Percentiles rank a stretch among this genome's conserved stretches.
Evolutionary conservation across 306 rosid species (phyloP).

Genomic region (Lagenaria siceraria): DNA sequence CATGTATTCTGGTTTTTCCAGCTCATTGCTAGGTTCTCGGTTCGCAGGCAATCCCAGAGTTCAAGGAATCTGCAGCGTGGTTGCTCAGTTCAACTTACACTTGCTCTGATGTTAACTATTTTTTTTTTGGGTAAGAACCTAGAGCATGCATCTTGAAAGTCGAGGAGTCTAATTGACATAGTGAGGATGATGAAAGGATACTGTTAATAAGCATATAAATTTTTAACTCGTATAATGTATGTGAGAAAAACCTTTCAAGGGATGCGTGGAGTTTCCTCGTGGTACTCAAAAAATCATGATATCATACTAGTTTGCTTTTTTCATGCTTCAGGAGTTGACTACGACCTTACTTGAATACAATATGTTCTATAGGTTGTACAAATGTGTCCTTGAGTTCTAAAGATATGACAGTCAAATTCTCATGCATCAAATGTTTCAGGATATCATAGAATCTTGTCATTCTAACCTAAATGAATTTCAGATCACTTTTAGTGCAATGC

Average conservation of each 20-base stretch:
- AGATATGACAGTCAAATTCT: not conserved
- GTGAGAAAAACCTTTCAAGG: not conserved
- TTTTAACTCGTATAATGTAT: not conserved
- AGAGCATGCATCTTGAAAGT: conserved; percentile 3
- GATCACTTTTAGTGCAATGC: not conserved
- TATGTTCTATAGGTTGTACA: no score
- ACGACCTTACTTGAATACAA: no score
- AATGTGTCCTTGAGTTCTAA: no score
- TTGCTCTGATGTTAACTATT: conserved; percentile 64
- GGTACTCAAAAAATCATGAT: not conserved
- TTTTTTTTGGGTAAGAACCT: conserved; percentile 66
- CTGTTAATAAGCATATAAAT: not conserved
- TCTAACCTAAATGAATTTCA: not conserved
- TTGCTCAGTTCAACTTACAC: conserved; percentile 58
- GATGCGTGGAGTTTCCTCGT: not conserved
- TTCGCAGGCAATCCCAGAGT: conserved; percentile 41
- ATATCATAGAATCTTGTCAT: not conserved
- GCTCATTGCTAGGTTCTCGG: conserved; percentile 37
- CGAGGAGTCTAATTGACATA: not conserved
- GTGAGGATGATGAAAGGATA: not conserved
- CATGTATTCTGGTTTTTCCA: conserved; percentile 17
- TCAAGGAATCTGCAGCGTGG: conserved; percentile 37
- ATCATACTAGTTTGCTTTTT: not conserved
- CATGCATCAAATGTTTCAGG: not conserved
- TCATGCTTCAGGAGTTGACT: not conserved